Evolutionary conservation across 768 basidiomycete species (phyloP).

Genomic region (Leccinum imitatum): DNA sequence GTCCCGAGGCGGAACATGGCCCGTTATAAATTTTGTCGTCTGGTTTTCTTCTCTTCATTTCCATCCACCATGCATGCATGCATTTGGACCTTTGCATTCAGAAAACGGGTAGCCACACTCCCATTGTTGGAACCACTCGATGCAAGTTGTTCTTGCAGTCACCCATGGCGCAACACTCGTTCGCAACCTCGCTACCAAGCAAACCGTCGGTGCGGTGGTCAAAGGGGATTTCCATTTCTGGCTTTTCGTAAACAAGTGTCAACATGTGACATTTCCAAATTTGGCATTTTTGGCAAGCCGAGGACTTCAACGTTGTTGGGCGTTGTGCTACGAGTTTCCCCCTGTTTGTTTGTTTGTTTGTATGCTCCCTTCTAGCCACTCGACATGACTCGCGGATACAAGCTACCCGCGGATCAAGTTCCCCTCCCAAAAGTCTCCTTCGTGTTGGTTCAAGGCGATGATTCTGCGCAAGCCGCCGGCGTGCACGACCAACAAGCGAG

Average conservation of each 20-base stretch:
- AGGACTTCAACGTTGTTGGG: slow-evolving; percentile 13
- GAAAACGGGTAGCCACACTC: background rate
- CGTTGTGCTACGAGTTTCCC: slow-evolving; percentile 12
- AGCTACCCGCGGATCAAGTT: slow-evolving; percentile 36
- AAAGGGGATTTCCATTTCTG: slow-evolving; percentile 16
- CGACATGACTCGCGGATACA: slow-evolving; percentile 40
- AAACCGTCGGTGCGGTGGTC: background rate
- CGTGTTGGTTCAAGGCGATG: slow-evolving; percentile 62
- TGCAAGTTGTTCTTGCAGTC: background rate
- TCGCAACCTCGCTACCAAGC: background rate
- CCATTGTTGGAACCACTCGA: background rate
- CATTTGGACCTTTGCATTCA: background rate
- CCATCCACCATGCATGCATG: background rate
- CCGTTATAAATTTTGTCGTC: background rate
- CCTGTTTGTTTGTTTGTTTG: slow-evolving; percentile 9
- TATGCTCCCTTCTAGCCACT: slow-evolving; percentile 1
- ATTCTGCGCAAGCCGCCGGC: slow-evolving; percentile 57
- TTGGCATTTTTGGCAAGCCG: slow-evolving; percentile 10
- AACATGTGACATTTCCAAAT: slow-evolving; percentile 21
- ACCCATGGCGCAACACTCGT: background rate
- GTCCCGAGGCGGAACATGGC: slow-evolving; percentile 1
- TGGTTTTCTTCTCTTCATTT: background rate
- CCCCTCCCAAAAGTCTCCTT: slow-evolving; percentile 68
- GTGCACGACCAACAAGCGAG: slow-evolving; percentile 62
- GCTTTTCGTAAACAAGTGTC: slow-evolving; percentile 8